Evolutionary conservation across 192 early-diverging fungal species (phyloP).

Genomic region (Coemansia reversa): DNA sequence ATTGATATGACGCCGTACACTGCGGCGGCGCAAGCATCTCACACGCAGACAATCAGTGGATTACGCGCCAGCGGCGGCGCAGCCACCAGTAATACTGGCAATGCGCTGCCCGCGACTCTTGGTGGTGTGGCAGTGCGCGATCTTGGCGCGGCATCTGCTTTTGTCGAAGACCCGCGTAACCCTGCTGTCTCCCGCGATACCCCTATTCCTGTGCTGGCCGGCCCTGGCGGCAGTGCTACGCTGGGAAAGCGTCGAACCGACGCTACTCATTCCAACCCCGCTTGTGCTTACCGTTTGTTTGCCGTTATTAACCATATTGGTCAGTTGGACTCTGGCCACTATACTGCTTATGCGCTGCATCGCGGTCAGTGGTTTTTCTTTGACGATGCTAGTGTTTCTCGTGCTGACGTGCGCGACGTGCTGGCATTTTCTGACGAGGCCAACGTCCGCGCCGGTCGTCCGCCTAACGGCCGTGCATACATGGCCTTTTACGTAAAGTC

Average conservation of each 20-base stretch:
- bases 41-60: slow-evolving; percentile 42
- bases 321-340: slow-evolving; percentile 92
- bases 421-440: slow-evolving; percentile 57
- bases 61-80: slow-evolving; percentile 29
- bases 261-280: slow-evolving; percentile 57
- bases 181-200: slow-evolving; percentile 14
- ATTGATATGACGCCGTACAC: slow-evolving; percentile 94
- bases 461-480: slow-evolving; percentile 58
- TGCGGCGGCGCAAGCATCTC: slow-evolving; percentile 56
- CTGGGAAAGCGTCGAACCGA: slow-evolving; percentile 36
- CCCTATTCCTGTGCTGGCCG: slow-evolving; percentile 30
- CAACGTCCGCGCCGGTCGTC: slow-evolving; percentile 57
- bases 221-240: slow-evolving; percentile 27
- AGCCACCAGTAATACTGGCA: slow-evolving; percentile 38
- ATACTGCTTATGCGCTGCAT: slow-evolving; percentile 77
- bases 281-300: slow-evolving; percentile 82
- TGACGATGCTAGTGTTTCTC: slow-evolving; percentile 79
- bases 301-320: slow-evolving; percentile 92
- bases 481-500: slow-evolving; percentile 88
- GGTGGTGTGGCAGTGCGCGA: slow-evolving; percentile 16
- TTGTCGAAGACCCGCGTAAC: neutral
- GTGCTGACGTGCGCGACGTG: slow-evolving; percentile 71
- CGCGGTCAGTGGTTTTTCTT: slow-evolving; percentile 87
- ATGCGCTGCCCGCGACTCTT: slow-evolving; percentile 34
- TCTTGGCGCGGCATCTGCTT: neutral